Percentiles rank a stretch among this genome's conserved stretches.
phyloP scores from a whole-genome alignment of 768 basidiomycete species.

The Megacollybia marginata region DNA sequence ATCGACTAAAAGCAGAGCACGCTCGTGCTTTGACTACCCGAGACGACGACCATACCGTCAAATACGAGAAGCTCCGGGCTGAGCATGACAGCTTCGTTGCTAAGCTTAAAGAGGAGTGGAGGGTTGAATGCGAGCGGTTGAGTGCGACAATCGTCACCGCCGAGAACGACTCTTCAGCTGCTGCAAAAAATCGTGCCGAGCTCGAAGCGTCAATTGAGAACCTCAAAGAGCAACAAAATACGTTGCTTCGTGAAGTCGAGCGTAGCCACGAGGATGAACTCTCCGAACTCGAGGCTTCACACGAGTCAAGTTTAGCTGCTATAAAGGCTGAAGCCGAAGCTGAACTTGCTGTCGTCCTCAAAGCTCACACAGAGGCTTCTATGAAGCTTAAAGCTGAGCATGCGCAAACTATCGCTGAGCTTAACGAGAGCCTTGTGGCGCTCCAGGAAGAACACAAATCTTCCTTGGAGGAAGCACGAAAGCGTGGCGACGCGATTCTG shows the following conservation, averaged over 20 bases:
- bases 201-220: slow-evolving; percentile 38
- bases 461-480: slow-evolving; percentile 31
- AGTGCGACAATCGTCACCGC: slow-evolving; percentile 33
- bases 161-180: slow-evolving; percentile 35
- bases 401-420: slow-evolving; percentile 33
- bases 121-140: slow-evolving; percentile 42
- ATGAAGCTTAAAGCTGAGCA: slow-evolving; percentile 38
- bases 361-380: slow-evolving; percentile 36
- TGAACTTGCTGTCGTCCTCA: slow-evolving; percentile 22
- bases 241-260: slow-evolving; percentile 46
- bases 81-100: slow-evolving; percentile 50
- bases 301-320: slow-evolving; percentile 31
- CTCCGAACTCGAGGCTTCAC: slow-evolving; percentile 37
- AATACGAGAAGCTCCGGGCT: slow-evolving; percentile 51
- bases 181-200: slow-evolving; percentile 33
- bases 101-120: slow-evolving; percentile 48
- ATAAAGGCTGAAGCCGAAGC: slow-evolving; percentile 24
- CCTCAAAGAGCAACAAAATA: slow-evolving; percentile 49
- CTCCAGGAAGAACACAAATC: slow-evolving; percentile 30
- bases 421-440: slow-evolving; percentile 31
- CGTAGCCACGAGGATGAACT: slow-evolving; percentile 50
- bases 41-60: slow-evolving; percentile 53
- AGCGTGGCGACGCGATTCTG: slow-evolving; percentile 28
- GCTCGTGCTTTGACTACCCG: slow-evolving; percentile 41
- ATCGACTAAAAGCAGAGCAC: slow-evolving; percentile 61